phyloP scores from a whole-genome alignment of 2,329 filamentous ascomycete species.

The Fusarium keratoplasticum region DNA sequence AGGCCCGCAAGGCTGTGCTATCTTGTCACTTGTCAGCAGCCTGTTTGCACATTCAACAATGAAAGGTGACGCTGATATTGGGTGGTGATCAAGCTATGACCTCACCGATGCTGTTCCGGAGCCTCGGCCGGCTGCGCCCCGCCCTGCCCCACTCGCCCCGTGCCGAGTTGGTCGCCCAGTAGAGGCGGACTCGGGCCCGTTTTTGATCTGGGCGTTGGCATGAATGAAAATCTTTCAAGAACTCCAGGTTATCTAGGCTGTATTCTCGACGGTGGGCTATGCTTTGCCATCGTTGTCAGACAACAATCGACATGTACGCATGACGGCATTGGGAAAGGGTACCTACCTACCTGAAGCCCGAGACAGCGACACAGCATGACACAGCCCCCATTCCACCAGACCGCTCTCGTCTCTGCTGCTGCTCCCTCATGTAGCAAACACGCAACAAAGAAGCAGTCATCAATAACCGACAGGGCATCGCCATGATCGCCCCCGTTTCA shows the following conservation, averaged over 20 bases:
- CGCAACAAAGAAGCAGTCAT: conserved; percentile 23
- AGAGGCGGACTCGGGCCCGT: conserved; percentile 12
- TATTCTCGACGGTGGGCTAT: not conserved
- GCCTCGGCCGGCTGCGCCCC: conserved; percentile 31
- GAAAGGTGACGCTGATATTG: conserved; percentile 24
- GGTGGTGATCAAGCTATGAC: conserved; percentile 27
- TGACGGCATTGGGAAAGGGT: not conserved
- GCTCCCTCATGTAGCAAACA: conserved; percentile 2
- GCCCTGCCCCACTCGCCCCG: conserved; percentile 26
- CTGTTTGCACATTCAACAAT: not conserved
- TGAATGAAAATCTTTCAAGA: not conserved
- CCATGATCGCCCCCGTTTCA: conserved; percentile 4
- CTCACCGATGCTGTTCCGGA: conserved; percentile 21
- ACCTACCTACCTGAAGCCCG: not conserved
- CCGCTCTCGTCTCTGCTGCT: not conserved
- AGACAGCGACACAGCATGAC: not conserved
- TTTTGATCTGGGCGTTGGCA: conserved; percentile 13
- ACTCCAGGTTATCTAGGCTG: not conserved
- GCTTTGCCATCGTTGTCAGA: not conserved
- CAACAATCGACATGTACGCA: not conserved
- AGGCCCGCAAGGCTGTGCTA: not conserved
- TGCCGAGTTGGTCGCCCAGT: conserved; percentile 8
- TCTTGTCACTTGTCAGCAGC: not conserved
- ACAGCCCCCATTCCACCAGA: conserved; percentile 23
- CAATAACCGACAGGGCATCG: conserved; percentile 2